These are phyloP conservation scores for Cordyceps tenuipes DNA, from an alignment of 2,329 filamentous ascomycete genomes.

Conservation along the genomic window DNA sequence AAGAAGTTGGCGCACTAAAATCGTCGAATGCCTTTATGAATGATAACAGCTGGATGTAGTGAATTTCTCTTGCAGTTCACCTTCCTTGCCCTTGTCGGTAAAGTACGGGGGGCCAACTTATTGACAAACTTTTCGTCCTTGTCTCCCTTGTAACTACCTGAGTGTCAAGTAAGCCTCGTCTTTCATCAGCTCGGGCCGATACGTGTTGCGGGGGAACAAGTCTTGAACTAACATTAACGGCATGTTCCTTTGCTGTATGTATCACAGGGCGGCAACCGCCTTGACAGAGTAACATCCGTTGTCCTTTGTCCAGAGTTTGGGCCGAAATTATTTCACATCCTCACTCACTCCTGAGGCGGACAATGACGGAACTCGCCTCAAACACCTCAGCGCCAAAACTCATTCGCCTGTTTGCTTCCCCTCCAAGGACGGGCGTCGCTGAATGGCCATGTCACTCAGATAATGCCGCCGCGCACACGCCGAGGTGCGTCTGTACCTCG, in stretches of 20 bases:
- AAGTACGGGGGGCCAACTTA: neutral
- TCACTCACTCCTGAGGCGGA: too few relatives aligned
- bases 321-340: neutral
- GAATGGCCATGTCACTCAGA: neutral
- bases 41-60: too few relatives aligned
- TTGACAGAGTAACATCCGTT: neutral
- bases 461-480: neutral
- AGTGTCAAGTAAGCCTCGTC: neutral
- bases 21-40: too few relatives aligned
- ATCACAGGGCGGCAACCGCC: neutral
- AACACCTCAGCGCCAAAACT: neutral
- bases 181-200: neutral
- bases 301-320: neutral
- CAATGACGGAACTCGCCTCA: too few relatives aligned
- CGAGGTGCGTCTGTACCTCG: too few relatives aligned
- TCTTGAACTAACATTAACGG: neutral
- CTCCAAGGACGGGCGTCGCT: neutral
- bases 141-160: neutral
- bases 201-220: neutral
- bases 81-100: neutral
- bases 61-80: neutral
- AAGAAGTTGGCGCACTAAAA: too few relatives aligned
- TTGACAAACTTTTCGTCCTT: neutral
- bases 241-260: neutral
- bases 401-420: neutral